phyloP scores from a whole-genome alignment of 2,329 filamentous ascomycete species.

The Ophiostoma novo-ulmi region DNA sequence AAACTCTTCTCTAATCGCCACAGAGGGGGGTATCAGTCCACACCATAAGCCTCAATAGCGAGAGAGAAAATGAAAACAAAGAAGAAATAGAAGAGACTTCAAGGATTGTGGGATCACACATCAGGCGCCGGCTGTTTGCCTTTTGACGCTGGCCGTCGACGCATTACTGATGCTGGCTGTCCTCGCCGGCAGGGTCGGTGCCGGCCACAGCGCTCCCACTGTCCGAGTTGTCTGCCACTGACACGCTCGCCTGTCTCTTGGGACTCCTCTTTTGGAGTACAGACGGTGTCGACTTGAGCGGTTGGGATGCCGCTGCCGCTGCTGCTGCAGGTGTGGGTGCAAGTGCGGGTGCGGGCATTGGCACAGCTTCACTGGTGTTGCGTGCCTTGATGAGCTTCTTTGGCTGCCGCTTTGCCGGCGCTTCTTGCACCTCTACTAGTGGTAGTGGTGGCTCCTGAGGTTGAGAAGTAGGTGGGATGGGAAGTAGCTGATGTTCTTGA shows the following conservation, averaged over 20 bases:
- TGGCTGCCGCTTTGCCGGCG: constrained; percentile 34
- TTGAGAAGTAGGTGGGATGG: neutral
- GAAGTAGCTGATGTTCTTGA: neutral
- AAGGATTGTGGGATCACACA: neutral
- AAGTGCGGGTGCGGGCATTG: neutral
- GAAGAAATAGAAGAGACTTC: neutral
- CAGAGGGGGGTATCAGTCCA: constrained; percentile 5
- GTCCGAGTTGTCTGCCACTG: neutral
- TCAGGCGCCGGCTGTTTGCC: neutral
- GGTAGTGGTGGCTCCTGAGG: neutral
- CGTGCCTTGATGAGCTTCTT: constrained; percentile 42
- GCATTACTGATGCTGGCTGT: neutral
- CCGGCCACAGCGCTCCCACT: neutral
- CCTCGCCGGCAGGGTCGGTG: neutral
- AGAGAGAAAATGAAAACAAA: neutral
- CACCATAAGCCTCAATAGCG: neutral
- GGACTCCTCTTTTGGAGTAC: constrained; percentile 25
- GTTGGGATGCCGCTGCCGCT: neutral
- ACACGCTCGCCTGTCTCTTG: neutral
- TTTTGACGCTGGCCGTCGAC: neutral
- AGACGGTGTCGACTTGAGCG: constrained; percentile 17
- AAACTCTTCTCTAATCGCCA: neutral
- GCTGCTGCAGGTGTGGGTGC: neutral
- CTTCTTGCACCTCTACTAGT: neutral
- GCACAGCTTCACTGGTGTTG: constrained; percentile 34